phyloP scores from a whole-genome alignment of 352 stramenopile genomes.

The Phytopythium litorale region DNA sequence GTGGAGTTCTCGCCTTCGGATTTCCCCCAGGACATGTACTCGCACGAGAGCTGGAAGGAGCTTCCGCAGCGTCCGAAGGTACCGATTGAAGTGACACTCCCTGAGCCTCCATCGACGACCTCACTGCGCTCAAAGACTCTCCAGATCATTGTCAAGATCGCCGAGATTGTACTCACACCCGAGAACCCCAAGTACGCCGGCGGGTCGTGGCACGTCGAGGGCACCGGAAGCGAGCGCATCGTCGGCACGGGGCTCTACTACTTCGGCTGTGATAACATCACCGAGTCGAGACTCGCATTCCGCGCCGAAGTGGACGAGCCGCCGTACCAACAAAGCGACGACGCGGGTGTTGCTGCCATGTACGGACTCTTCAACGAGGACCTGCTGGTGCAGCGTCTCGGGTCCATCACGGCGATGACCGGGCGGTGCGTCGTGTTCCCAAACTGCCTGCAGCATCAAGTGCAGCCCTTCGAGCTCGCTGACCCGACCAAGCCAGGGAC shows the following conservation, averaged over 20 bases:
- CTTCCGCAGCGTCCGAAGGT: slow-evolving; percentile 12
- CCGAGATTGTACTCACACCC: slow-evolving; percentile 41
- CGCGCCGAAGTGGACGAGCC: slow-evolving; percentile 23
- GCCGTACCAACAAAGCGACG: slow-evolving; percentile 27
- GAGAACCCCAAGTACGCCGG: slow-evolving; percentile 32
- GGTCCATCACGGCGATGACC: slow-evolving; percentile 16
- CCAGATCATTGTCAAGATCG: slow-evolving; percentile 51
- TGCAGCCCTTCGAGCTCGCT: slow-evolving; percentile 39
- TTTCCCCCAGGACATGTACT: slow-evolving; percentile 3
- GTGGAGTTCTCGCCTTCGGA: background rate
- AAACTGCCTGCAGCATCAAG: slow-evolving; percentile 40
- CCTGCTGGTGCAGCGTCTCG: slow-evolving; percentile 20
- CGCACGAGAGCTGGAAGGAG: slow-evolving; percentile 11
- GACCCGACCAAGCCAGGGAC: slow-evolving; percentile 24
- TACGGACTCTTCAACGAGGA: slow-evolving; percentile 23
- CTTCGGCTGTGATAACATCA: slow-evolving; percentile 46
- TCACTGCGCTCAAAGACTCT: slow-evolving; percentile 18
- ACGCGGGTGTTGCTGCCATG: slow-evolving; percentile 18
- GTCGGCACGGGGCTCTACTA: slow-evolving; percentile 48
- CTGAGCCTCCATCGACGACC: background rate
- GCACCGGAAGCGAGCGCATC: slow-evolving; percentile 35
- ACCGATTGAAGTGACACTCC: slow-evolving; percentile 6
- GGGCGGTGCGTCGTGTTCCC: slow-evolving; percentile 34
- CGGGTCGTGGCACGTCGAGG: slow-evolving; percentile 49
- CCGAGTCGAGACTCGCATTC: slow-evolving; percentile 33